A percentile compares a stretch with the other conserved stretches of the same genome.
Conservation (phyloP, 805 yeast species). For the Yarrowia sp. region DNA sequence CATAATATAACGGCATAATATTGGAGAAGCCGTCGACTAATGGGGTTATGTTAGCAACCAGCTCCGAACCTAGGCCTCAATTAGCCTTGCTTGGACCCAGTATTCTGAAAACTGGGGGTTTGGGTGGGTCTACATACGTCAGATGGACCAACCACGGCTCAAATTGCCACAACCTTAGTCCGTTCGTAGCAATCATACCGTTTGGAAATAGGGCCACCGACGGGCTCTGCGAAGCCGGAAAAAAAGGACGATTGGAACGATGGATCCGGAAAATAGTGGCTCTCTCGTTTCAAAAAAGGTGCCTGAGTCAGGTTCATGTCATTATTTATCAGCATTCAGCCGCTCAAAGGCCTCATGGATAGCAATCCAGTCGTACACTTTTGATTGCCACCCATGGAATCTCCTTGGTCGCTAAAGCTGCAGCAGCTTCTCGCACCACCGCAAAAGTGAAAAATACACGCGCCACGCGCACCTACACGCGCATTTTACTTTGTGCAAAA, state of each 20-base stretch:
- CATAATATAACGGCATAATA: background rate
- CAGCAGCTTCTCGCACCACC: slow-evolving; percentile 18
- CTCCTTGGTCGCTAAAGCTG: background rate
- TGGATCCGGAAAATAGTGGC: too few species aligned
- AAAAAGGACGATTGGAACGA: too few species aligned
- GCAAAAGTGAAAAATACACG: slow-evolving; percentile 21
- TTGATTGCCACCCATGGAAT: slow-evolving; percentile 2
- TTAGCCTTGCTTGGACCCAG: background rate
- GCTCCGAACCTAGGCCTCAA: background rate
- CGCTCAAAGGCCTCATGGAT: too few species aligned
- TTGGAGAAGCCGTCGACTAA: background rate
- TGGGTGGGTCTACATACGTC: background rate
- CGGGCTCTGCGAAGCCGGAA: too few species aligned
- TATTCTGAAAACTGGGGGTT: background rate
- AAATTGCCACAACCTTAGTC: slow-evolving; percentile 8
- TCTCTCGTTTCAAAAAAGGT: too few species aligned
- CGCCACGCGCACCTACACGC: slow-evolving; percentile 32
- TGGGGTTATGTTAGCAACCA: background rate
- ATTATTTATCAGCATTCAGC: too few species aligned
- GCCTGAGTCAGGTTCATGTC: too few species aligned
- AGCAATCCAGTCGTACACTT: slow-evolving; percentile 4
- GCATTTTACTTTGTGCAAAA: slow-evolving; percentile 12
- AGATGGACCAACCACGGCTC: slow-evolving; percentile 7
- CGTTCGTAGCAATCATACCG: background rate
- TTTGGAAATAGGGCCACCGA: too few species aligned